Percentiles rank a stretch among this genome's conserved stretches.
phyloP scores from a whole-genome alignment of 2,329 filamentous ascomycete species.

The Cladosporium halotolerans region DNA sequence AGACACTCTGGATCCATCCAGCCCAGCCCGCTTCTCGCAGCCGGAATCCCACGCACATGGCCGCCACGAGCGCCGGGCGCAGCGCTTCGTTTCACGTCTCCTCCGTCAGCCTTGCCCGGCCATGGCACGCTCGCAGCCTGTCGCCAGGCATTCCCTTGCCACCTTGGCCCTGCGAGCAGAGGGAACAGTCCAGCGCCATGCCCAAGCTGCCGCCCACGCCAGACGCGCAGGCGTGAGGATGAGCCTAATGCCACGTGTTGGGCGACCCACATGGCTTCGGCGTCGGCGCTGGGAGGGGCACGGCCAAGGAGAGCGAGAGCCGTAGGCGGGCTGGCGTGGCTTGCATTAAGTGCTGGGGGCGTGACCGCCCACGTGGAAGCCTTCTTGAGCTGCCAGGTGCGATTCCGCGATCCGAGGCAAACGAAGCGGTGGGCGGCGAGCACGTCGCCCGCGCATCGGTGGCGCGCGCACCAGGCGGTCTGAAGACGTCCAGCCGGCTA shows the following conservation, averaged over 20 bases:
- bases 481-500: neutral
- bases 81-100: no score
- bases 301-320: neutral
- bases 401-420: neutral
- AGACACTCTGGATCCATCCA: no score
- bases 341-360: neutral
- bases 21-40: no score
- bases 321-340: neutral
- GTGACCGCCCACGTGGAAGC: neutral
- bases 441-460: neutral
- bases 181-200: no score
- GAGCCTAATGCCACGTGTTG: neutral
- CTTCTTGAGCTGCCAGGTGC: neutral
- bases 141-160: no score
- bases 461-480: neutral
- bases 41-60: no score
- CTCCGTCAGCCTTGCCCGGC: no score
- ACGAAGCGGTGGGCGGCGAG: neutral
- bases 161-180: no score
- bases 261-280: neutral
- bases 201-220: no score
- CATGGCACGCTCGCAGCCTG: no score
- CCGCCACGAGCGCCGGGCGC: no score
- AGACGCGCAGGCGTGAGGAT: no score
- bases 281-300: neutral